Percentiles rank a stretch among this genome's conserved stretches.
Conservation (phyloP, 176 grass and related monocot species). For the Oryza punctata region DNA sequence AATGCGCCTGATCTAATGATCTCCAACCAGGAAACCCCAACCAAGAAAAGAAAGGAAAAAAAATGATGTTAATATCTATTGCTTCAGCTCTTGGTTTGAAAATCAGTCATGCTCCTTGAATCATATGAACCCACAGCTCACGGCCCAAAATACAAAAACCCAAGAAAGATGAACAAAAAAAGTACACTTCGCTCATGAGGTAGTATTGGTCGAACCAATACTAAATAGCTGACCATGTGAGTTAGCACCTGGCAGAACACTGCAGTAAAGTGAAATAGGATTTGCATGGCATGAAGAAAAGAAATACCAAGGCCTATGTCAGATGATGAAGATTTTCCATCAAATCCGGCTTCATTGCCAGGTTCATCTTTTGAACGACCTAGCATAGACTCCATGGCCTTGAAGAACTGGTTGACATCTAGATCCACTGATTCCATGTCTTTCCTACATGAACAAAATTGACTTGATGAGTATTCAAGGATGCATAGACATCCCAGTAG, state of each 20-base stretch:
- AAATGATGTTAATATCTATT: not conserved
- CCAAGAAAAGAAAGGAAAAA: not conserved
- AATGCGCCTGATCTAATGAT: not conserved
- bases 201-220: not conserved
- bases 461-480: not conserved
- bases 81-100: not conserved
- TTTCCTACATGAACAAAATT: slow-evolving; percentile 48
- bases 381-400: slow-evolving; percentile 79
- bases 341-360: slow-evolving; percentile 40
- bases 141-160: not conserved
- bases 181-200: not conserved
- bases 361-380: slow-evolving; percentile 45
- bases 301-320: slow-evolving; percentile 85
- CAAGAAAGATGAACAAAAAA: not conserved
- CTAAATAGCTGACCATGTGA: not conserved
- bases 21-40: not conserved
- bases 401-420: slow-evolving; percentile 89
- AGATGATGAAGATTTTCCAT: slow-evolving; percentile 65
- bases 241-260: not conserved
- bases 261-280: not conserved
- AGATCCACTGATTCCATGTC: slow-evolving; percentile 73
- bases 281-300: slow-evolving; percentile 13
- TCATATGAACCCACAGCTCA: not conserved
- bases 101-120: not conserved
- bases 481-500: not conserved